phyloP scores from a whole-genome alignment of 2,329 filamentous ascomycete species.

The Pseudogymnoascus sp. region DNA sequence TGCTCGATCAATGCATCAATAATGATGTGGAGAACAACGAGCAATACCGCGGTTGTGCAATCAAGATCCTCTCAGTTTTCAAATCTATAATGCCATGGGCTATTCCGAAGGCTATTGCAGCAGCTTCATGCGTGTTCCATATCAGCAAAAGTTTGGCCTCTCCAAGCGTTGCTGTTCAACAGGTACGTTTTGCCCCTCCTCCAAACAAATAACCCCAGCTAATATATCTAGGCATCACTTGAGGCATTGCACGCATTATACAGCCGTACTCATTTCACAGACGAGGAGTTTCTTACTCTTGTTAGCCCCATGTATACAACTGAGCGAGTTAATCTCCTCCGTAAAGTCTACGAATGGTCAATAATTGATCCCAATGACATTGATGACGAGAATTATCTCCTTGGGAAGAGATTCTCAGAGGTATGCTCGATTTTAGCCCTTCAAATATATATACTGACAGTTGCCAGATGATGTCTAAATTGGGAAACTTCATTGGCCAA shows the following conservation, averaged over 20 bases:
- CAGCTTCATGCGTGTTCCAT: constrained; percentile 59
- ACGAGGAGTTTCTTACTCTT: constrained; percentile 69
- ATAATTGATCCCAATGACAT: constrained; percentile 71
- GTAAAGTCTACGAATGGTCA: constrained; percentile 71
- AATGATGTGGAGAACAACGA: constrained; percentile 56
- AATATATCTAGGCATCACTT: constrained; percentile 53
- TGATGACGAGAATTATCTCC: constrained; percentile 83
- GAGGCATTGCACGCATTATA: constrained; percentile 82
- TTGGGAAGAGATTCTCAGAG: constrained; percentile 91
- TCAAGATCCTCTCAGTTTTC: constrained; percentile 70
- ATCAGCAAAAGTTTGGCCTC: constrained; percentile 65
- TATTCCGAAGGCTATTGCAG: constrained; percentile 70
- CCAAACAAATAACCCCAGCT: neutral
- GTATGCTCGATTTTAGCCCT: constrained; percentile 36
- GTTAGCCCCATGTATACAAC: constrained; percentile 71
- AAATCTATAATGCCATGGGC: constrained; percentile 80
- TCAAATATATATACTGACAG: constrained; percentile 4
- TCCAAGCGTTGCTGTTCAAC: constrained; percentile 62
- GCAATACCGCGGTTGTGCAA: constrained; percentile 59
- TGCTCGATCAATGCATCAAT: constrained; percentile 65
- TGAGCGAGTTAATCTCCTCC: constrained; percentile 63
- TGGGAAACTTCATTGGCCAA: constrained; percentile 76
- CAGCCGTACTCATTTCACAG: constrained; percentile 62
- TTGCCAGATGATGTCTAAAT: constrained; percentile 67
- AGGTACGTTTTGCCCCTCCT: constrained; percentile 43